phyloP scores from a whole-genome alignment of 2,329 filamentous ascomycete genomes.

The Xenosphaeropsis pyriputrescens region DNA sequence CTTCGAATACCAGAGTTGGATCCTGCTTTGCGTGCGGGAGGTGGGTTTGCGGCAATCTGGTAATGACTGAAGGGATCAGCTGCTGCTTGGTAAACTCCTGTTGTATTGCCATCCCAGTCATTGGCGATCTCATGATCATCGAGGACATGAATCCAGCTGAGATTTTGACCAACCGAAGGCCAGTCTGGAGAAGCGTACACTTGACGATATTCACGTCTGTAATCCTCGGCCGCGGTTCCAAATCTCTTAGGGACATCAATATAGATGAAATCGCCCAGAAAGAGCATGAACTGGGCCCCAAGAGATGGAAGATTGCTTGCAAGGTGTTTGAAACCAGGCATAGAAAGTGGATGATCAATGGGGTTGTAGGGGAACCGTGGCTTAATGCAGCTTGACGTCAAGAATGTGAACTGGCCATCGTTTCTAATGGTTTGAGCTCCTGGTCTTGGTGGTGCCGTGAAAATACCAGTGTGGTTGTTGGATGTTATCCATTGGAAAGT shows the following conservation, averaged over 20 bases:
- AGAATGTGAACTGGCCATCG: constrained; percentile 68
- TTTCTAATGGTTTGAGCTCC: constrained; percentile 46
- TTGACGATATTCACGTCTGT: constrained; percentile 82
- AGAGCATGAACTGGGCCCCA: constrained; percentile 65
- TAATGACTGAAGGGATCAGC: constrained; percentile 70
- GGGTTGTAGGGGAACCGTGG: constrained; percentile 81
- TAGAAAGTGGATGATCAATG: constrained; percentile 65
- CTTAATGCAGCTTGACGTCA: constrained; percentile 88
- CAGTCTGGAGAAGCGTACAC: constrained; percentile 95
- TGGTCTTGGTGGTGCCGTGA: constrained; percentile 59
- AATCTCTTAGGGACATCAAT: constrained; percentile 75
- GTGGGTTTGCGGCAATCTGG: constrained; percentile 74
- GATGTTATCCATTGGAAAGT: constrained; percentile 75
- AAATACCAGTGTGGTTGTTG: constrained; percentile 74
- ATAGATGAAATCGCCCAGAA: constrained; percentile 80
- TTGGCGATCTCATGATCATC: constrained; percentile 96
- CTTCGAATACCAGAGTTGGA: constrained; percentile 21
- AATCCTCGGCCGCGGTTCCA: constrained; percentile 58
- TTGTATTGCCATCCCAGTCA: constrained; percentile 76
- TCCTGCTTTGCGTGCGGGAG: constrained; percentile 38
- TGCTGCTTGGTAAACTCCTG: constrained; percentile 65
- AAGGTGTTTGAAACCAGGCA: constrained; percentile 67
- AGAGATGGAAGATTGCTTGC: constrained; percentile 58
- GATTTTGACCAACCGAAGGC: constrained; percentile 54
- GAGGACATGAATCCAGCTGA: constrained; percentile 96